Evolutionary conservation across 805 yeast genomes (phyloP).

Genomic region (Candida tammaniensis): DNA sequence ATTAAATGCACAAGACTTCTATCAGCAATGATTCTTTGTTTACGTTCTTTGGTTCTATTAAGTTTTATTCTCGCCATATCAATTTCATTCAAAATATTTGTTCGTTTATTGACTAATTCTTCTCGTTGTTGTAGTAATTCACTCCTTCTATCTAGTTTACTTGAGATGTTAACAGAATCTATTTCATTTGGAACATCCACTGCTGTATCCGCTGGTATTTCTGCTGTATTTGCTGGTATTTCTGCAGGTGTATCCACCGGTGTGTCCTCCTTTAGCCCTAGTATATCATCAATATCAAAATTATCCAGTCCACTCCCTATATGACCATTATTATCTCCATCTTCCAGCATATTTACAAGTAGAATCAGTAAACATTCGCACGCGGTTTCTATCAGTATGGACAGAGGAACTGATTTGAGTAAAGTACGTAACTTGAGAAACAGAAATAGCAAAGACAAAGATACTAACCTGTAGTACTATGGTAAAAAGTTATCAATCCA

Average conservation of each 20-base stretch:
- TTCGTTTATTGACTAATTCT: constrained; percentile 18
- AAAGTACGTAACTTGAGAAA: constrained; percentile 1
- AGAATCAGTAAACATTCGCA: too few relatives aligned
- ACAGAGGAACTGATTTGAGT: constrained; percentile 3
- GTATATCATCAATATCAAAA: too few relatives aligned
- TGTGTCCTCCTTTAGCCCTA: too few relatives aligned
- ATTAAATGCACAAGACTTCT: constrained; percentile 18
- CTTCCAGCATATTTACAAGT: too few relatives aligned
- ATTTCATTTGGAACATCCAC: too few relatives aligned
- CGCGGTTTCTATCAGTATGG: constrained; percentile 4
- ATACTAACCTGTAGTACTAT: constrained; percentile 52
- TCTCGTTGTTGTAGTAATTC: constrained; percentile 12
- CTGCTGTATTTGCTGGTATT: too few relatives aligned
- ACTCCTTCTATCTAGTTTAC: background rate
- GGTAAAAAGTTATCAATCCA: constrained; percentile 73
- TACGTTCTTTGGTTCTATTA: constrained; percentile 11
- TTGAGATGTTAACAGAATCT: too few relatives aligned
- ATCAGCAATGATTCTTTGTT: constrained; percentile 12
- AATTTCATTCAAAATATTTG: constrained; percentile 13
- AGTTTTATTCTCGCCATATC: constrained; percentile 14
- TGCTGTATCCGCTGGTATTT: too few relatives aligned
- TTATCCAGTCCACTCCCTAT: too few relatives aligned
- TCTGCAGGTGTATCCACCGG: too few relatives aligned
- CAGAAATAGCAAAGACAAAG: background rate
- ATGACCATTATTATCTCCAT: too few relatives aligned